Base-by-base conservation (phyloP, 2,329 filamentous ascomycete species). In the Hymenoscyphus albidus region DNA sequence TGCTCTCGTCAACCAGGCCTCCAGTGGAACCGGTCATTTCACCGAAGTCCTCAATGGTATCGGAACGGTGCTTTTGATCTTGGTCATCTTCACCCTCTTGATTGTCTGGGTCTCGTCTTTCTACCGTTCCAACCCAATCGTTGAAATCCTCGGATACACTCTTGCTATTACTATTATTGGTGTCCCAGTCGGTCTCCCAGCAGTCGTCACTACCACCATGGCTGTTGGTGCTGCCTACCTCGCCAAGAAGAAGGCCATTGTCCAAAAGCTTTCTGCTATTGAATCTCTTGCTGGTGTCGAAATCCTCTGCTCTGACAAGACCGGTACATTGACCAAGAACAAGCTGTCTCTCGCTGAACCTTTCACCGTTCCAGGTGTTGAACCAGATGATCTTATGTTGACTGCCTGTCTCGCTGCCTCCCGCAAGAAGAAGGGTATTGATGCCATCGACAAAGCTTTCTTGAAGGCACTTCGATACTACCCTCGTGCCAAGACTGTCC, bases 231-330 rank as follows among this genome's bases (percentile, higher is more conserved):
- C 92, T 70, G 90, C 92, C 69, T 95, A 95, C 79, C 86, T 96
- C 65, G 92, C 92, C 74, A 93, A 93, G 84, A 93, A 94, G 84
- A 88, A 93, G 82, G 93, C 92, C 62, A 96, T 96, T 71, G 92
- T 96, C 70, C 92, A 96, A 82, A 96, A 94, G 83, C 87, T 96
- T 62, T 92, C 89, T 40, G 92, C 92, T 70, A 96, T 96, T 68
- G 92, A 96, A 82, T 96, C 92, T 32, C 85, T 96, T 69, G 92
- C 92, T 76, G 92, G 92, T 82, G 93, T 96, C 68, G 90, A 96
- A 80, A 95, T 96, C 78, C 89, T 96, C 64, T 96, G 92, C 84
- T 94, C 92, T 62, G 92, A 96, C 85, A 96, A 96, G 86, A 96
- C 92, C 38, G 92, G 92, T 81, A 96, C 92, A 65, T 80, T 96